These are phyloP conservation scores for Globisporangium nagaii DNA, from an alignment of 352 stramenopile species.

Conservation along the genomic window DNA sequence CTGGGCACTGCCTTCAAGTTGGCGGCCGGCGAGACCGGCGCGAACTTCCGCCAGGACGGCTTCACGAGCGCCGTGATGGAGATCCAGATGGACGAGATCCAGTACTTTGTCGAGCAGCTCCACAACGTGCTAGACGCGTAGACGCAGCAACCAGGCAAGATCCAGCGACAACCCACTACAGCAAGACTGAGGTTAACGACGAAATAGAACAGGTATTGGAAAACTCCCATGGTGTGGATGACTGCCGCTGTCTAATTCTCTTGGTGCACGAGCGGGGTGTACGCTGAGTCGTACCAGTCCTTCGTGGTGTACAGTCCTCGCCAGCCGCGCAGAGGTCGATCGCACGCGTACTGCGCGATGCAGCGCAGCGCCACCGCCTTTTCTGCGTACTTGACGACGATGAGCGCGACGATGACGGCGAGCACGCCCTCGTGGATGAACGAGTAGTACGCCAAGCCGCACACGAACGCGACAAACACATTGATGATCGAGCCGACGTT, in stretches of 20 bases:
- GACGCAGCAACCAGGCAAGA: slow-evolving; percentile 1
- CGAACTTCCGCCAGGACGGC: slow-evolving; percentile 92
- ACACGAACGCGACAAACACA: slow-evolving; percentile 53
- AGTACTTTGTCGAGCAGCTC: slow-evolving; percentile 95
- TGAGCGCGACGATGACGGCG: slow-evolving; percentile 34
- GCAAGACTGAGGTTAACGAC: background rate
- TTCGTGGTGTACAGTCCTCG: slow-evolving; percentile 75
- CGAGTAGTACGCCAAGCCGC: slow-evolving; percentile 44
- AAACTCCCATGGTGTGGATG: background rate
- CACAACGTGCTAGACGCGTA: slow-evolving; percentile 89
- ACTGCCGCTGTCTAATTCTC: slow-evolving; percentile 29
- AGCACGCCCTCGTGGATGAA: slow-evolving; percentile 77
- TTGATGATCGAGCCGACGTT: slow-evolving; percentile 69
- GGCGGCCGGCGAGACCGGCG: slow-evolving; percentile 89
- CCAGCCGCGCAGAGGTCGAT: slow-evolving; percentile 67
- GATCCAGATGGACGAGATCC: slow-evolving; percentile 92
- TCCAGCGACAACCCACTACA: background rate
- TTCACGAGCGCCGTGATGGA: slow-evolving; percentile 96
- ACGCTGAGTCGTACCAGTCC: slow-evolving; percentile 85
- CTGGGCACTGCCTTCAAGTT: slow-evolving; percentile 93
- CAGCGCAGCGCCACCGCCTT: slow-evolving; percentile 63
- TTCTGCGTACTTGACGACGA: slow-evolving; percentile 67
- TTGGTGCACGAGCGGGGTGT: slow-evolving; percentile 72
- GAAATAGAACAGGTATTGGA: background rate
- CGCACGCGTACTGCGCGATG: slow-evolving; percentile 70